A percentile compares a stretch with the other conserved stretches of the same genome.
Evolutionary conservation across 225 moss, liverwort and hornwort species (phyloP).

Genomic region (Straminergon stramineum): DNA sequence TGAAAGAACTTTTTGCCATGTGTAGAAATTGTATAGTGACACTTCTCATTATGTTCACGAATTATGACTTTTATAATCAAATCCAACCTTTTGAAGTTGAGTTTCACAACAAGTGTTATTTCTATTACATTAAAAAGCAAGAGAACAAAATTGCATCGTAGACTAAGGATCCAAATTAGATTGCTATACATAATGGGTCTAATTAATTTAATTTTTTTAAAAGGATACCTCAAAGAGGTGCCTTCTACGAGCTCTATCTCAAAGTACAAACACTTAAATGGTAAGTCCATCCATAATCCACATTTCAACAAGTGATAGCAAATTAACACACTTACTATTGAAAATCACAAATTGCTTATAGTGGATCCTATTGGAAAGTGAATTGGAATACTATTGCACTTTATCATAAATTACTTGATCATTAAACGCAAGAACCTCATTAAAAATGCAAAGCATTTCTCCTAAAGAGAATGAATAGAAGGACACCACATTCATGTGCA

Average conservation of each 20-base stretch:
- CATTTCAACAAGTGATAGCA: background rate
- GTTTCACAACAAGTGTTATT: background rate
- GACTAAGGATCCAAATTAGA: background rate
- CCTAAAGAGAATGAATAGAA: background rate
- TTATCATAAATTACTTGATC: no score
- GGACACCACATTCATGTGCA: background rate
- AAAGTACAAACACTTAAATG: background rate
- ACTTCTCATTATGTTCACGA: background rate
- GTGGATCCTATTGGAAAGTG: no score
- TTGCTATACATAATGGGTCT: fast-evolving
- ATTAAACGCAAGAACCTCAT: background rate
- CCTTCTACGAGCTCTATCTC: fast-evolving
- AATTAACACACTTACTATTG: background rate
- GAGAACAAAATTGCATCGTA: background rate
- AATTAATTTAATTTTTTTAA: background rate
- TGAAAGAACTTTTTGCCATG: background rate
- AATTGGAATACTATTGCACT: no score
- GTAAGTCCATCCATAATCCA: background rate
- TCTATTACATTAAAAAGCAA: no score
- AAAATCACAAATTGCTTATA: no score
- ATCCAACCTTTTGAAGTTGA: background rate
- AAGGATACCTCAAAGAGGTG: background rate
- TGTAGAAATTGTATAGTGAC: fast-evolving
- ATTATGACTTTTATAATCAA: background rate
- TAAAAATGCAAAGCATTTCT: background rate